A percentile compares a stretch with the other conserved stretches of the same genome.
Evolutionary conservation across 441 rosid genomes (phyloP).

Genomic region (Jatropha multifida): DNA sequence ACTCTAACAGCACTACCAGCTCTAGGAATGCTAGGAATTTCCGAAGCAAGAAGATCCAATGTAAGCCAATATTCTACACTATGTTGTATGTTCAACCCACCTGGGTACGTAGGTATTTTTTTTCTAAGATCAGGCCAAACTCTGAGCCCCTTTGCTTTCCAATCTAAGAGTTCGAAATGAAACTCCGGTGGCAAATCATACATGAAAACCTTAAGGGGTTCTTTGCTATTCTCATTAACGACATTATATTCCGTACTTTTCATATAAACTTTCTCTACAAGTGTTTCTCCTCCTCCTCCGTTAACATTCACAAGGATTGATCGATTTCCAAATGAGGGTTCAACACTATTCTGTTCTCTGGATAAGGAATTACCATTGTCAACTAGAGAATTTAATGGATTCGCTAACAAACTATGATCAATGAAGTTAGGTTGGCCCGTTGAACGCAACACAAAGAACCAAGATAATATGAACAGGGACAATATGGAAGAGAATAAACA

Average conservation of each 20-base stretch:
- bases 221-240: constrained; percentile 12
- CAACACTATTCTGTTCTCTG: constrained; percentile 16
- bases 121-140: constrained; percentile 83
- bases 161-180: constrained; percentile 76
- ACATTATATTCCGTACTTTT: constrained; percentile 33
- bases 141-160: constrained; percentile 51
- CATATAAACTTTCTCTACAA: constrained; percentile 23
- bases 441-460: constrained; percentile 72
- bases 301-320: constrained; percentile 31
- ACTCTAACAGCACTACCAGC: constrained; percentile 59
- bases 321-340: constrained; percentile 29
- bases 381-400: constrained; percentile 31
- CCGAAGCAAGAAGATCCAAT: constrained; percentile 75
- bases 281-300: constrained; percentile 25
- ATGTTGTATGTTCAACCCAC: constrained; percentile 88
- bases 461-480: constrained; percentile 61
- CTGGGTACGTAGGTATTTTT: constrained; percentile 64
- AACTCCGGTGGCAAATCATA: constrained; percentile 84
- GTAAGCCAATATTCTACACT: constrained; percentile 96
- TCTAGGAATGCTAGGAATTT: constrained; percentile 39
- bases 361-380: constrained; percentile 30
- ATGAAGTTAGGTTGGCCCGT: constrained; percentile 43
- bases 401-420: constrained; percentile 37
- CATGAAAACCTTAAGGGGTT: constrained; percentile 78
- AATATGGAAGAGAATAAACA: constrained; percentile 47